A percentile compares a stretch with the other conserved stretches of the same genome.
Evolutionary conservation across 164 flowering plant species (phyloP).

Genomic region (Annona cherimola): DNA sequence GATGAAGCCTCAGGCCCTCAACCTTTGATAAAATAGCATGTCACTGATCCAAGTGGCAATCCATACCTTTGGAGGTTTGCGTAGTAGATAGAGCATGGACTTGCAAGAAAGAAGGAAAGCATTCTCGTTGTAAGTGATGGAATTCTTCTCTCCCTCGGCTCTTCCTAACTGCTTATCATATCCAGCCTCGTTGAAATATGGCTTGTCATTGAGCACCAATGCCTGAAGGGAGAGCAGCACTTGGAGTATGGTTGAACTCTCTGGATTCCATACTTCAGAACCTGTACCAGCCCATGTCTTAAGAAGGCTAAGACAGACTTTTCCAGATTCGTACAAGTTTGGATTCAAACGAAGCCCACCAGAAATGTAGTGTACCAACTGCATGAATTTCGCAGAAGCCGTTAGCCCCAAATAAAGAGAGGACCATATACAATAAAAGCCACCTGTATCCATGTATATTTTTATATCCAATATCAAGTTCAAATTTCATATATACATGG

Average conservation of each 20-base stretch:
- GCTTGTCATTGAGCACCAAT: conserved; percentile 86
- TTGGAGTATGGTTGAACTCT: conserved; percentile 74
- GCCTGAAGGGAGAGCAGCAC: conserved; percentile 93
- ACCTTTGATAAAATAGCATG: background rate
- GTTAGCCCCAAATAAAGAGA: too few relatives aligned
- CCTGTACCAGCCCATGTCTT: conserved; percentile 89
- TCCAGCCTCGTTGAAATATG: conserved; percentile 95
- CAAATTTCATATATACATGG: background rate
- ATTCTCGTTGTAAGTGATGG: conserved; percentile 81
- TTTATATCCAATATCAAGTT: background rate
- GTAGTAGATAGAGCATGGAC: conserved; percentile 69
- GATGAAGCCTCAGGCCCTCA: background rate
- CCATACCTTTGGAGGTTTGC: conserved; percentile 83
- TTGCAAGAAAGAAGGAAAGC: conserved; percentile 79
- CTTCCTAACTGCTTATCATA: conserved; percentile 73
- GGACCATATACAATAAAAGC: too few relatives aligned
- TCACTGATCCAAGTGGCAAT: background rate
- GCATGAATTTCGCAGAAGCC: conserved; percentile 16
- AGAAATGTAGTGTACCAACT: conserved; percentile 82
- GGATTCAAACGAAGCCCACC: conserved; percentile 90
- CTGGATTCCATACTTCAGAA: conserved; percentile 79
- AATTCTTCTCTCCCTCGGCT: conserved; percentile 87
- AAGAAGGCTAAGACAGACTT: conserved; percentile 88
- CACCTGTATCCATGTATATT: background rate
- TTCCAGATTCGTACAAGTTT: conserved; percentile 88